Evolutionary conservation across 768 basidiomycete genomes (phyloP), one percentile per base, ranked within the genome.

Genomic region (Hortiboletus campestris): DNA sequence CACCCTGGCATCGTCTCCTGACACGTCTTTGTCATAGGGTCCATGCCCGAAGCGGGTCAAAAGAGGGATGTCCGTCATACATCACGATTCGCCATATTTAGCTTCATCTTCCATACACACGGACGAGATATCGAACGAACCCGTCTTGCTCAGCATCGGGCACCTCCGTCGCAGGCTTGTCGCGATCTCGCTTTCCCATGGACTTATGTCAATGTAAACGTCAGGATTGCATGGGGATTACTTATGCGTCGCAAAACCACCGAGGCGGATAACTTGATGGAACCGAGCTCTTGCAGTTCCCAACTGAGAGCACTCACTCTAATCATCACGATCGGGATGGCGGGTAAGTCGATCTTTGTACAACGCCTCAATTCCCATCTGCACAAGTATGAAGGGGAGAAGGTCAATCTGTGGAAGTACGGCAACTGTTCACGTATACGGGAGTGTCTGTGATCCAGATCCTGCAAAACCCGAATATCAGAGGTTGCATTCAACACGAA

Each of bases 391-490:
- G 91, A 92, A 1, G 92, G 92, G 17, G 92, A 80, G 66, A 92
- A 91, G 2, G 89, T 88, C 40, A 94, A 69, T 12, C 86, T 84
- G 44, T 88, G 88, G 57, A 94, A 76, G 70, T 91, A 91, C 62
- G 83, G 84, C 19, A 91, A 89, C 29, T 92, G 72, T 65, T 93
- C 90, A 6, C 90, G 90, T 34, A 83, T 76, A 1, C 79, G 67
- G 14, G 89, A 89, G 71, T 88, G 93, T 20, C 84, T 84, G 68
- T 91, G 91, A 68, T 94, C 91, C 53, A 94, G 76, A 72, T 94
- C 91, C 91, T 94, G 64, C 14, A 46, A 57, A 61, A 29, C 16
- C 25, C 46, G 45, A 40, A 9, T 10, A 35, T 56, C 40, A 17
- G 32, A 51, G 17, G 25, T 14, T 16, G 5, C 4, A 31, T 16